phyloP scores from a whole-genome alignment of 2,329 filamentous ascomycete genomes.

The Ophiostoma perfectum region DNA sequence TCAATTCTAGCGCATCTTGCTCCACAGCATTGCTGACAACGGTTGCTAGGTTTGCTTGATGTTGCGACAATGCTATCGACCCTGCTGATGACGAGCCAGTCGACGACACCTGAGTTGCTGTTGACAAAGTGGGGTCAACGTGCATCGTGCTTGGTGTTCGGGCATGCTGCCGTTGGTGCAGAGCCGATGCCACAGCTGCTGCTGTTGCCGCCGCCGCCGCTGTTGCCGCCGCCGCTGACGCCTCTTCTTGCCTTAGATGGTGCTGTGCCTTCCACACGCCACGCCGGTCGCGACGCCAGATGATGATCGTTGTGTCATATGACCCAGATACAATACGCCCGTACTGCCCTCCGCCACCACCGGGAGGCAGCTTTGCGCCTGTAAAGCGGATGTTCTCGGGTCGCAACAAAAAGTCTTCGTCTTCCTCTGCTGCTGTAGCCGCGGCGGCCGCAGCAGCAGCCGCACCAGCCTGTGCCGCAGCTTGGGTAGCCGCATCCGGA shows the following conservation, averaged over 20 bases:
- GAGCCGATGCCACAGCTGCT: background rate
- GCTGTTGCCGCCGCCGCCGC: background rate
- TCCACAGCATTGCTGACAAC: background rate
- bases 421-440: conserved; percentile 20
- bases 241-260: conserved; percentile 68
- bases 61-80: background rate
- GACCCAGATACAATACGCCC: conserved; percentile 95
- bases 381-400: conserved; percentile 73
- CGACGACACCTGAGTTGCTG: background rate
- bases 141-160: conserved; percentile 14
- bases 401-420: conserved; percentile 60
- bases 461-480: background rate
- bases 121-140: background rate
- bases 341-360: conserved; percentile 82
- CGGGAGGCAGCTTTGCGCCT: conserved; percentile 82
- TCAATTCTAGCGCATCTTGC: conserved; percentile 46
- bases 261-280: conserved; percentile 79
- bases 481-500: background rate
- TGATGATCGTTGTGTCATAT: conserved; percentile 91
- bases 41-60: background rate
- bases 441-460: background rate
- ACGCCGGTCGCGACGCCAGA: conserved; percentile 83
- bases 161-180: background rate
- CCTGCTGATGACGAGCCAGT: background rate
- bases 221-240: background rate